phyloP scores from a whole-genome alignment of 2,329 filamentous ascomycete genomes.

The Fusarium irregulare region DNA sequence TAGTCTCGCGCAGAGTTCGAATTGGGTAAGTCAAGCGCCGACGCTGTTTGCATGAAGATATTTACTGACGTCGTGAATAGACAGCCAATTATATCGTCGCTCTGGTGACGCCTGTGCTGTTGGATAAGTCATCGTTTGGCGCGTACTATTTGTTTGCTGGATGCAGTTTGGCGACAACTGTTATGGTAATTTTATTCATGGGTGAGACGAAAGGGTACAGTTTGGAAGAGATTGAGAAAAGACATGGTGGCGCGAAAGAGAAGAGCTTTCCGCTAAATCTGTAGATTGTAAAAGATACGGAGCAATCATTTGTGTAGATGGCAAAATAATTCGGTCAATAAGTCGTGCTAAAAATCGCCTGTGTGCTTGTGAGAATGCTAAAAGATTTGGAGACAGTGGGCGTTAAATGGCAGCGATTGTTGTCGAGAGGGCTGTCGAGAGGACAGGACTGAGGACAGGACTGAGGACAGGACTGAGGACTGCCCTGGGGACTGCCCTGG shows the following conservation, averaged over 20 bases:
- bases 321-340: too few species aligned
- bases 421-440: too few species aligned
- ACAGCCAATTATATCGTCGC: constrained; percentile 59
- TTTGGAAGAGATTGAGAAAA: constrained; percentile 53
- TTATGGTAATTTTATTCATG: constrained; percentile 55
- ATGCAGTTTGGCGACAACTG: constrained; percentile 52
- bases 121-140: constrained; percentile 54
- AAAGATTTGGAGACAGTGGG: too few species aligned
- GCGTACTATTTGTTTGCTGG: constrained; percentile 60
- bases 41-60: fast-evolving
- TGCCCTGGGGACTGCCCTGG: too few species aligned
- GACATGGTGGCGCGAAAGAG: constrained; percentile 2
- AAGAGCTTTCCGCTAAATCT: neutral
- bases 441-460: too few species aligned
- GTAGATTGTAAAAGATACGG: too few species aligned
- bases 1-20: constrained; percentile 63
- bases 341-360: too few species aligned
- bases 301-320: too few species aligned
- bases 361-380: too few species aligned
- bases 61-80: constrained; percentile 30
- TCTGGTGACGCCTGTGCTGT: constrained; percentile 56
- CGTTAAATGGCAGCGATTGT: too few species aligned
- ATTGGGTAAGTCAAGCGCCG: constrained; percentile 54
- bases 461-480: too few species aligned
- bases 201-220: constrained; percentile 56